Percentiles rank a stretch among this genome's conserved stretches.
These are phyloP conservation scores for Candida gigantensis DNA, from an alignment of 1,139 yeast species.

Conservation along the genomic window DNA sequence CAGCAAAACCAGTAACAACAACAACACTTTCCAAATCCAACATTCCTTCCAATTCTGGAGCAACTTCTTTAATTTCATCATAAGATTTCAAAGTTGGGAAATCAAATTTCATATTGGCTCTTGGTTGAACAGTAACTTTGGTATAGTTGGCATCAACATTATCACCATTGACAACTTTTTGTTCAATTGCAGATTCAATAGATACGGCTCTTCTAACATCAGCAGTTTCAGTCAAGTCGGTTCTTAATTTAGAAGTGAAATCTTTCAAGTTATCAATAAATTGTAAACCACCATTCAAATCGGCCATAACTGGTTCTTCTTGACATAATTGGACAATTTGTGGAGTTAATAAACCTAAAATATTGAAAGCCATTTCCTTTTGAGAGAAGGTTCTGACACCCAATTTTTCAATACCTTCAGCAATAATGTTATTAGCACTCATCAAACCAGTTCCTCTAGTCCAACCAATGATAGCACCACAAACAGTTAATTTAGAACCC, in stretches of 20 bases:
- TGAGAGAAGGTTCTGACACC: constrained; percentile 98
- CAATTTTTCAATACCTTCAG: constrained; percentile 92
- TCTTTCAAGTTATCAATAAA: constrained; percentile 90
- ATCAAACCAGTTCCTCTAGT: constrained; percentile 99
- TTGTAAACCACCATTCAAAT: constrained; percentile 97
- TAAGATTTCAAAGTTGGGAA: constrained; percentile 87
- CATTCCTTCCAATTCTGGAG: constrained; percentile 86
- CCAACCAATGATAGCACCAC: constrained; percentile 99
- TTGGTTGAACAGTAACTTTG: constrained; percentile 77
- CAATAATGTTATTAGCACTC: constrained; percentile 95
- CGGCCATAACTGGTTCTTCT: constrained; percentile 94
- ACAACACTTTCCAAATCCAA: constrained; percentile 87
- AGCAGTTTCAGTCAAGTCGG: constrained; percentile 78
- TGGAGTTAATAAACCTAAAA: constrained; percentile 90
- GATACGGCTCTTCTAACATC: constrained; percentile 96
- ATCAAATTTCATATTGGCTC: constrained; percentile 90
- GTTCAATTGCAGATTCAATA: constrained; percentile 89
- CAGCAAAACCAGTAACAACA: constrained; percentile 96
- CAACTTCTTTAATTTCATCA: constrained; percentile 65
- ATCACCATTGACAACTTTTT: constrained; percentile 88
- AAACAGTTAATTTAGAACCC: constrained; percentile 89
- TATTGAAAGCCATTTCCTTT: constrained; percentile 98
- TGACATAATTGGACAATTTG: constrained; percentile 84
- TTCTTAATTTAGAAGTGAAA: constrained; percentile 77
- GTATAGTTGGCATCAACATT: constrained; percentile 84